Base-by-base conservation (phyloP, 2,329 filamentous ascomycete genomes). In the Xylaria sp. region DNA sequence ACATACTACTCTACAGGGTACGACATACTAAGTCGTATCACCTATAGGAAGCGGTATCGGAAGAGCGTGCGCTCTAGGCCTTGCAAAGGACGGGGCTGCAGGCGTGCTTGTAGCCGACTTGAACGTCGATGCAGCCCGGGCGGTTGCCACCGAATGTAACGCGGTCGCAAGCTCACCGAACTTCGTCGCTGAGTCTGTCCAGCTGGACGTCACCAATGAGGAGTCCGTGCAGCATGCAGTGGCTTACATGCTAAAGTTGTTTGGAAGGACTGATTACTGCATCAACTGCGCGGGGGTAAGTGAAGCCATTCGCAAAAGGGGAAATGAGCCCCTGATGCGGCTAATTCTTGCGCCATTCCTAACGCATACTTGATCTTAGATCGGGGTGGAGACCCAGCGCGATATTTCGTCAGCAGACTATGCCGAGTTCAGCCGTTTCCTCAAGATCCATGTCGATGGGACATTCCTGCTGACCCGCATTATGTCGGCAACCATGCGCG, bases 191-290 rank as follows among this genome's bases (percentile, higher is more conserved):
- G 41, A 66, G 18, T 13, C 15, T 9, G 9, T 41, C 3, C 12
- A 46, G 1, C 12, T 62, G 10, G 64, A 66, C 51, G 23, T 62
- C 3, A 41, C 51, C 4, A 15, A 48, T 1, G 18, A 57, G 32
- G 12, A 13, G 6, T 62, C 64, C 5, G 51, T 61, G 34, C 28
- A 32, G 56, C 41, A 50, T 52, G 20, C 48, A 25, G 13, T 60
- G 2, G 34, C 23, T 2, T 13, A 59, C 5, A 60, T 46, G 34
- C 34, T 52, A 12, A 23, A 63, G n/a, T 13, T n/a, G 2, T 71
- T 72, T 37, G 65, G 60, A 8, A 68, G 73, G 2, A 51, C 74
- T 3, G 74, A 74, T 32, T 75, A 74, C 23, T 73, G 70, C 32
- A 34, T 61, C 12, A 61, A 62, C 44, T 55, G 18, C 20, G 64